Evolutionary conservation across 1,139 yeast species (phyloP), one percentile per base, ranked within the genome.

Genomic region (Hanseniaspora sp.): DNA sequence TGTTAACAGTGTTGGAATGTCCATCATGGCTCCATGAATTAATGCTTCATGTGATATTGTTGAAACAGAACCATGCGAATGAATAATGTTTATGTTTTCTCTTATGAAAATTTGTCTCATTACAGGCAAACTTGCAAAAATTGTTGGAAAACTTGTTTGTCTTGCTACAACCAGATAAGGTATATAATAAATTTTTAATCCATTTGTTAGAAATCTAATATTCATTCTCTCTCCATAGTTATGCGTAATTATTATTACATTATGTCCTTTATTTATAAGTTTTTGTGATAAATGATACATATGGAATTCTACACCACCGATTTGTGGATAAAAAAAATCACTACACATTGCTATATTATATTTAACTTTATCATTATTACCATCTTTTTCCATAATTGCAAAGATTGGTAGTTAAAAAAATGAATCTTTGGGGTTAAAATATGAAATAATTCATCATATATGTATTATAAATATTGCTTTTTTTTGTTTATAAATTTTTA

Each of bases 251-350:
- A 94, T 79, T 3, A 90, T 72, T n/a, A 94, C 98, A 3, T 88
- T 81, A 65, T 94, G 98, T 6, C 97, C 98, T 52, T 83, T 70
- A 35, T 80, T 80, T 18, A 88, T 84, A 57, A 92, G 77, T 63
- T 84, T 81, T 67, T 87, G 95, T 0, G 73, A 77, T 28, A 83
- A 64, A 66, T 92, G 97, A 67, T 86, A 88, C 29, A 92, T 87
- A 65, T 94, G 98, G 58, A 92, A 80, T 67, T 94, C 99, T 3
- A 94, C 94, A 8, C 99, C 99, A 1, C 99, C 99, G 0, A 96
- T 84, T 66, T 94, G 98, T 18, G 99, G 99, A 69, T 85, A 94
- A 78, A 92, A 94, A 74, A 88, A 94, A 69, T 94, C 99, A 44
- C 95, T 84, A 3, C 90, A 86, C 96, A 92, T 90, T 3, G 56